A percentile compares a stretch with the other conserved stretches of the same genome.
Conservation (phyloP, 768 basidiomycete genomes). For the Galerina sulciceps region DNA sequence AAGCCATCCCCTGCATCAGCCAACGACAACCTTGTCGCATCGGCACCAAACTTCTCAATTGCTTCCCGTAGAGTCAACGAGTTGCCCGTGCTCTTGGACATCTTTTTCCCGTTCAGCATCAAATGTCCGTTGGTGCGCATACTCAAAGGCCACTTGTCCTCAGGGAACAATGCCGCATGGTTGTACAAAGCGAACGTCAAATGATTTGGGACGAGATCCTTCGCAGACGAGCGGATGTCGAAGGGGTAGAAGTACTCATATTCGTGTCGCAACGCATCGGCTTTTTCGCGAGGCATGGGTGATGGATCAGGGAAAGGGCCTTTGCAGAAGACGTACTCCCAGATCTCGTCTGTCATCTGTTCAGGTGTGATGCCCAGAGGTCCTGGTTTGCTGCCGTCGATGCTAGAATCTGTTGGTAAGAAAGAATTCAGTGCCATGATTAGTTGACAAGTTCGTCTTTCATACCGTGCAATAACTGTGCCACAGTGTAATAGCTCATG, state of each 20-base stretch:
- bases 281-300: constrained; percentile 75
- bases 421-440: not conserved
- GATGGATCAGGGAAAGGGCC: constrained; percentile 75
- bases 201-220: constrained; percentile 96
- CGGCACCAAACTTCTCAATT: constrained; percentile 94
- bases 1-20: constrained; percentile 98
- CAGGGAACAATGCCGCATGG: constrained; percentile 93
- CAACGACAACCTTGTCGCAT: constrained; percentile 88
- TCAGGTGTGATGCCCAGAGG: constrained; percentile 85
- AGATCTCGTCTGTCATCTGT: constrained; percentile 96
- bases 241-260: constrained; percentile 98
- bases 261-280: constrained; percentile 84
- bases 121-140: constrained; percentile 97
- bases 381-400: constrained; percentile 81
- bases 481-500: constrained; percentile 97
- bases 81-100: constrained; percentile 98
- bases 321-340: constrained; percentile 90
- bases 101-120: constrained; percentile 98
- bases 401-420: constrained; percentile 54
- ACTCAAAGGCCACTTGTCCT: constrained; percentile 87
- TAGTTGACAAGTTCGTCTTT: not conserved
- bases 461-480: constrained; percentile 90
- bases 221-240: constrained; percentile 97
- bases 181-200: constrained; percentile 93
- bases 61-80: constrained; percentile 88